These are phyloP conservation scores for Paxillus ammoniavirescens DNA, from an alignment of 768 basidiomycete genomes.

Conservation along the genomic window DNA sequence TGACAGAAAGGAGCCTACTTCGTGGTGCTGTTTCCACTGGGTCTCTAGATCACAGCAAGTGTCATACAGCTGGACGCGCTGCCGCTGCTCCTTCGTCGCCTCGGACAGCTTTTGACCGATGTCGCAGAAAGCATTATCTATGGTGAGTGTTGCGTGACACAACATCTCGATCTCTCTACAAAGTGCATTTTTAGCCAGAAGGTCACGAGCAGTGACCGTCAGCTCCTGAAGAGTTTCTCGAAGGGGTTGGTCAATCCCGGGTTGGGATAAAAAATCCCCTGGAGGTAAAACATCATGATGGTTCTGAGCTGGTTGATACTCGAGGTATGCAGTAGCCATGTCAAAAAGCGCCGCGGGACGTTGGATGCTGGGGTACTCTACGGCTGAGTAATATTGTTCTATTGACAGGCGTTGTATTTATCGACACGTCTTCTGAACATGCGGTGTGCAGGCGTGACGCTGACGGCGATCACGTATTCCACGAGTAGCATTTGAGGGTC, in stretches of 20 bases:
- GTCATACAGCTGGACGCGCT: constrained; percentile 8
- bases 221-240: neutral
- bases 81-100: constrained; percentile 6
- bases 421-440: neutral
- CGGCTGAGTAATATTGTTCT: neutral
- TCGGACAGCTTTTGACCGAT: constrained; percentile 12
- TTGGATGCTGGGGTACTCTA: neutral
- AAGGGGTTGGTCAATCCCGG: neutral
- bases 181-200: constrained; percentile 12
- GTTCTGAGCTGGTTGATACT: neutral
- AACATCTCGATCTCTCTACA: constrained; percentile 15
- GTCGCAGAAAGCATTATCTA: constrained; percentile 15
- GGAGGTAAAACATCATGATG: neutral
- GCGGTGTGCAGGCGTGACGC: neutral
- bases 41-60: constrained; percentile 9
- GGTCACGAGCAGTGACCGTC: constrained; percentile 1
- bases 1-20: neutral
- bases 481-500: constrained; percentile 1
- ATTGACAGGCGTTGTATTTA: constrained; percentile 10
- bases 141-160: constrained; percentile 14
- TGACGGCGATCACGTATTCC: neutral
- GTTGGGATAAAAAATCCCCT: neutral
- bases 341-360: neutral
- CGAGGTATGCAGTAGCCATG: constrained; percentile 9
- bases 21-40: constrained; percentile 16